phyloP scores from a whole-genome alignment of 208 protist genomes.

The Crithidia bombi region DNA sequence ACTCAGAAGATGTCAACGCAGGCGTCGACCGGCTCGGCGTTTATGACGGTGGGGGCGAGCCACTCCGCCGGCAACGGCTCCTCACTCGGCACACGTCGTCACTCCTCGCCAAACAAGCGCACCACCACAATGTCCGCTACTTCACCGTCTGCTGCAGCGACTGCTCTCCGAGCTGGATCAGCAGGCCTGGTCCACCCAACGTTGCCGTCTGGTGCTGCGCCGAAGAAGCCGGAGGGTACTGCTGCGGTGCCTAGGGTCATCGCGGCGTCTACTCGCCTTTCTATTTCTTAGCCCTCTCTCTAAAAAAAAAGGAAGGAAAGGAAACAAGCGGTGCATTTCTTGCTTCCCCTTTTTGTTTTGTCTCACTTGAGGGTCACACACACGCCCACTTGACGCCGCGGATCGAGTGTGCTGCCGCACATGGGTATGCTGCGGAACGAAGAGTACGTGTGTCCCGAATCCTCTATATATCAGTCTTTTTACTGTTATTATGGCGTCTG shows the following conservation, averaged over 20 bases:
- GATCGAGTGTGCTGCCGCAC: no score
- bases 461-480: not conserved
- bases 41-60: not conserved
- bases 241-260: not conserved
- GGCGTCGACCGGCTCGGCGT: not conserved
- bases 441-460: no score
- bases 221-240: not conserved
- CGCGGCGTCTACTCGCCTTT: slow-evolving; percentile 8
- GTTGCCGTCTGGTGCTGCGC: not conserved
- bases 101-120: slow-evolving; percentile 10
- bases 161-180: not conserved
- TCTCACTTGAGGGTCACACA: no score
- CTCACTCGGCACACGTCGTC: not conserved
- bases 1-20: not conserved
- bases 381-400: no score
- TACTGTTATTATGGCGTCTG: not conserved
- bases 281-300: not conserved
- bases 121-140: not conserved
- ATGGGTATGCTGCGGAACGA: no score
- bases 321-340: no score
- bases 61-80: not conserved
- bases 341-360: no score
- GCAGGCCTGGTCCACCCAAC: not conserved
- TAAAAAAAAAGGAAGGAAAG: not conserved
- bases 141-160: no score